Evolutionary conservation across 1,284 basidiomycete species (phyloP), one percentile per base, ranked within the genome.

Genomic region (Sporisorium reilianum): DNA sequence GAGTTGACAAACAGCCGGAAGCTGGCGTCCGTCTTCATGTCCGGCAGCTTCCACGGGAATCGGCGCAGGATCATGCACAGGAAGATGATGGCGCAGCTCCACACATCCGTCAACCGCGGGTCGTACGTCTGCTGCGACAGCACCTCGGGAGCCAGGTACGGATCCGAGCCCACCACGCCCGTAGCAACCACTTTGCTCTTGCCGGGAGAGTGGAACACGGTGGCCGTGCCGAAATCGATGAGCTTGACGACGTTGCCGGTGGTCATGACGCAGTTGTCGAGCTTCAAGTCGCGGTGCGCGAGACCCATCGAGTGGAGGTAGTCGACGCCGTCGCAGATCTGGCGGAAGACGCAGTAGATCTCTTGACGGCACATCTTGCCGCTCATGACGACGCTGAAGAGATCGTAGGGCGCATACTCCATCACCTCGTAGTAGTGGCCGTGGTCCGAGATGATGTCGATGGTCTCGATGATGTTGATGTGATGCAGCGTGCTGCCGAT

Each of bases 201-300:
- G 68, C 95, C 96, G 0, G 97, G 97, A 81, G 98, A 98, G 81
- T 97, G 94, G 87, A 99, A 99, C 60, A 99, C 96, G 64, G 95
- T 96, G 16, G 97, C 97, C 1, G 97, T 99, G 52, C 97, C 97
- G 86, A 99, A 99, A 86, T 99, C 97, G 87, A 99, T 99, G 74
- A 99, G 90, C 86, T 99, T 99, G 87, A 99, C 93, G 76, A 97
- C 90, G 84, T 97, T 95, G 82, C 91, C 89, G 3, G 88, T 88
- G 28, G 93, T 97, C 93, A 99, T 97, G 86, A 99, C 97, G 85
- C 97, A 99, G 86, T 99, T 99, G 87, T 99, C 97, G 74, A 99
- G 91, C 87, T 99, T 99, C 85, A 99, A 90, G 86, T 99, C 97
- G 41, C 97, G 92, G 84, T 99, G 97, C 2, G 97, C 97, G 34